Conservation (phyloP, 179 eudicot species). For the Actinidia arguta region DNA sequence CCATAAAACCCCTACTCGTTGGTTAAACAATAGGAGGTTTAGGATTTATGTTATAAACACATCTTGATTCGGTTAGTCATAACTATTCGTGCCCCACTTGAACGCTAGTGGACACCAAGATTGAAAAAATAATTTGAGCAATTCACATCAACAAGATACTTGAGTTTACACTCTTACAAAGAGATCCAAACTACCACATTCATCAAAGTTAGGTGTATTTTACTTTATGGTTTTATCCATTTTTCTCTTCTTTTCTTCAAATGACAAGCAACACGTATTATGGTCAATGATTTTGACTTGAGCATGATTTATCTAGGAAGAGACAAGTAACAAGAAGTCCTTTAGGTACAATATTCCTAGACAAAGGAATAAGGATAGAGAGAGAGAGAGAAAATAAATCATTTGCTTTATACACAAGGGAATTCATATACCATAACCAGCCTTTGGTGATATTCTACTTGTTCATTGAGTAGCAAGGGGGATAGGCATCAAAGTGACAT, state of each 20-base stretch:
- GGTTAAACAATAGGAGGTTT: too few species aligned
- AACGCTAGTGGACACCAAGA: too few species aligned
- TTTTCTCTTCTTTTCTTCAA: background rate
- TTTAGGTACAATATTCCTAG: conserved; percentile 8
- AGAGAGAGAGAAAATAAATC: background rate
- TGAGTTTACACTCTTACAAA: background rate
- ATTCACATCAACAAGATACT: too few species aligned
- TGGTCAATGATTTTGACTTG: background rate
- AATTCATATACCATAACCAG: background rate
- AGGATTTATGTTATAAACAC: too few species aligned
- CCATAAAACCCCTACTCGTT: too few species aligned
- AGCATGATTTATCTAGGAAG: background rate
- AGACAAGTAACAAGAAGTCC: background rate
- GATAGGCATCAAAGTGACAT: too few species aligned
- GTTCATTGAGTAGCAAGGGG: background rate
- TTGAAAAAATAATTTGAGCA: too few species aligned
- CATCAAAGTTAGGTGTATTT: background rate
- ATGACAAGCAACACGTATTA: background rate
- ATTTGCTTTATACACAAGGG: conserved; percentile 14
- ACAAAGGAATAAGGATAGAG: background rate
- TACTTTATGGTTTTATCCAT: background rate
- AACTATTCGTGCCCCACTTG: too few species aligned
- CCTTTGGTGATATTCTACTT: background rate
- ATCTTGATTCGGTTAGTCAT: too few species aligned
- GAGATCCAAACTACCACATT: background rate